Evolutionary conservation across 2,329 filamentous ascomycete species (phyloP), one percentile per base, ranked within the genome.

Genomic region (Ceratocystis destructans): DNA sequence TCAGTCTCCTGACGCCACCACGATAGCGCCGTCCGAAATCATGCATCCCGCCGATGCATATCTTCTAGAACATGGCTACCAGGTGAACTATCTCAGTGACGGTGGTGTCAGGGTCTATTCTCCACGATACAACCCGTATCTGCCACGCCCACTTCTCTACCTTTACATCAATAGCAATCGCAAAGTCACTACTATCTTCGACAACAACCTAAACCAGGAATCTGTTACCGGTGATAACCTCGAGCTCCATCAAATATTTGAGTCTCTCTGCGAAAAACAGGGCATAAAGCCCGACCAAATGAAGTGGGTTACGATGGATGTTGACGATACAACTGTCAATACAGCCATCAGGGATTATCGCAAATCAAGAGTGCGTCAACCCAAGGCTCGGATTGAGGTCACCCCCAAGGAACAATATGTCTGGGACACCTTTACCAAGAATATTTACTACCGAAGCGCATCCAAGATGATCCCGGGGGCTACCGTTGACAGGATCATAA

Each of bases 211-310:
- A 5, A 3, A 41, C 1, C 3, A 15, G 37, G 37, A 41, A 15
- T 2, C 0, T 15, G 0, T 0, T 15, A 1, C 12, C 12, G 10
- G 12, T 20, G 6, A 2, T 1, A 50, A 8, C 3, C n/a, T 50
- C 12, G 22, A 20, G 48, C 22, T 50, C 48, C 25, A 22, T 4
- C 7, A 50, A 25, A 50, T 50, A 1, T 50, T 50, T 22, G 12
- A 25, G 3, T 1, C 6, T 10, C 48, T 25, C 8, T 50, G 48
- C 22, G 8, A 8, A 1, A 20, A 1, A 20, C 7, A 22, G 48
- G 17, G 20, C 46, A 25, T 25, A 4, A 22, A 25, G 8, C 48
- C 48, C 8, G 22, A 50, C 1, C 8, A 7, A 5, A 50, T 50
- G 48, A 50, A 25, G 48, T 50, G 17, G 48, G 1, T 22, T 3